Evolutionary conservation across 805 yeast species (phyloP).

Genomic region (Teunomyces tritomae): DNA sequence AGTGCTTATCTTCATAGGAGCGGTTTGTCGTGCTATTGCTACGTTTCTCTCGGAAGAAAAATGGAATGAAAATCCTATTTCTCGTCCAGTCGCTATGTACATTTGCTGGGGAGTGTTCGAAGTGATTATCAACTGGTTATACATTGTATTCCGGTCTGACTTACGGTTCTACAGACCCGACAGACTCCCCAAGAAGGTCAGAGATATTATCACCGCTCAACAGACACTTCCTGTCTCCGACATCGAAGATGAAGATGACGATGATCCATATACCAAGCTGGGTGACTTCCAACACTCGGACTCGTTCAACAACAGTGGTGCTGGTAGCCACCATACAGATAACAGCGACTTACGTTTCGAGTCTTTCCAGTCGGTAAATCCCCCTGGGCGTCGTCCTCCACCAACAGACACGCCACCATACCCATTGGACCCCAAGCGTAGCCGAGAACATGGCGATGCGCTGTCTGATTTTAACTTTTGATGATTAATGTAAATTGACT

Average conservation of each 20-base stretch:
- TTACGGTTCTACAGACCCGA: conserved; percentile 24
- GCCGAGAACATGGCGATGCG: conserved; percentile 1
- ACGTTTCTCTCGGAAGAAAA: conserved; percentile 6
- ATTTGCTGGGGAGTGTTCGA: conserved; percentile 20
- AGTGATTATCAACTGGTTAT: conserved; percentile 13
- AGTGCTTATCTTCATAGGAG: conserved; percentile 12
- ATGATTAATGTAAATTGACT: neutral
- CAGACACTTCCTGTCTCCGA: conserved; percentile 27
- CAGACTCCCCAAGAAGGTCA: conserved; percentile 13
- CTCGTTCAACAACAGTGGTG: neutral
- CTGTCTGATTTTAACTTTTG: conserved; percentile 3
- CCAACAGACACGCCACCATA: neutral
- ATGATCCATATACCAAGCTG: neutral
- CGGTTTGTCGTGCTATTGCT: conserved; percentile 9
- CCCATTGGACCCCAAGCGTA: neutral
- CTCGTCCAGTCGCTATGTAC: conserved; percentile 13
- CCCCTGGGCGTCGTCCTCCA: neutral
- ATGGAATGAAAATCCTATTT: conserved; percentile 4
- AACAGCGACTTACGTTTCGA: conserved; percentile 11
- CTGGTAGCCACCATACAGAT: neutral
- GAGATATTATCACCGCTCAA: conserved; percentile 18
- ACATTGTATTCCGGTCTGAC: conserved; percentile 19
- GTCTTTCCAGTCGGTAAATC: neutral
- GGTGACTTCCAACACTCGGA: neutral
- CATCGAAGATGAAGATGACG: conserved; percentile 22